Conservation (phyloP, 257 asterid genomes). For the Solanum bulbocastanum region DNA sequence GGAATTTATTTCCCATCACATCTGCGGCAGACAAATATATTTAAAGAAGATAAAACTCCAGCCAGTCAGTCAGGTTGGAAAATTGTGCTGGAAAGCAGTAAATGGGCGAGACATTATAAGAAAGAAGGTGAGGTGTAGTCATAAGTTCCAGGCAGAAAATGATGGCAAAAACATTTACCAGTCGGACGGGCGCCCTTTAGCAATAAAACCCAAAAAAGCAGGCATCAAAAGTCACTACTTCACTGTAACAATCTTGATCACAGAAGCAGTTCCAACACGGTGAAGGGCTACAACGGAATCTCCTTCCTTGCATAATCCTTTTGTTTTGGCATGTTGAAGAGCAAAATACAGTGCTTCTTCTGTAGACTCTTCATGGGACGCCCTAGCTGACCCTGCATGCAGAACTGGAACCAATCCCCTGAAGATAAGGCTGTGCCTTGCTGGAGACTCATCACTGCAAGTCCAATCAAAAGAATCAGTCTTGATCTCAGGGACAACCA, state of each 20-base stretch:
- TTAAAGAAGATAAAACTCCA: neutral
- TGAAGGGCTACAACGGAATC: slow-evolving; percentile 77
- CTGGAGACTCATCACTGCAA: slow-evolving; percentile 80
- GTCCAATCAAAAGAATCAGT: slow-evolving; percentile 80
- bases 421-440: slow-evolving; percentile 72
- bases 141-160: neutral
- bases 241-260: slow-evolving; percentile 78
- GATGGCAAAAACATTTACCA: slow-evolving; percentile 9
- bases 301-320: slow-evolving; percentile 68
- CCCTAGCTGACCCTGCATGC: slow-evolving; percentile 81
- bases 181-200: neutral
- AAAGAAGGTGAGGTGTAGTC: neutral
- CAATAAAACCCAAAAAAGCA: neutral
- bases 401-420: slow-evolving; percentile 72
- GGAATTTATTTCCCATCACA: neutral
- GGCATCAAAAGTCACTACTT: slow-evolving; percentile 21
- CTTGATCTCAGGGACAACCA: slow-evolving; percentile 76
- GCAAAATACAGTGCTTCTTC: slow-evolving; percentile 83
- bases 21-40: neutral
- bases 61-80: slow-evolving; percentile 16
- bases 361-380: slow-evolving; percentile 78
- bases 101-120: slow-evolving; percentile 4
- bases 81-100: slow-evolving; percentile 11
- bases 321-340: slow-evolving; percentile 62
- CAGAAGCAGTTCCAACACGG: slow-evolving; percentile 78